Evolutionary conservation across 495 filamentous ascomycete species (phyloP), one percentile per base, ranked within the genome.

Genomic region (Xylaria acuta): DNA sequence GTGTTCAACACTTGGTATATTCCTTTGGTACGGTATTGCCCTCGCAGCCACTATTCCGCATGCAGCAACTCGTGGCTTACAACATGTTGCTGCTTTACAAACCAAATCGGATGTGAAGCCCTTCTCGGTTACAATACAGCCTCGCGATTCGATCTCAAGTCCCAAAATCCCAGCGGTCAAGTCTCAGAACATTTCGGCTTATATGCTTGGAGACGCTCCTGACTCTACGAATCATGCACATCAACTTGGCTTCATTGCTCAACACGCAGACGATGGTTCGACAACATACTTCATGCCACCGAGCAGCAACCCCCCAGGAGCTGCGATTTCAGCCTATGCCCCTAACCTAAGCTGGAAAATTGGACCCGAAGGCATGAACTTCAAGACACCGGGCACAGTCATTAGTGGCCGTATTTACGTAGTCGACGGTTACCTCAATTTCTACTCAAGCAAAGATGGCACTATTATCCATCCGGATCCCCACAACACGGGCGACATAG

Each of bases 401-500:
- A 40, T 20, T 1, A 72, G 70, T 22, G 70, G 70, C 11, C 70
- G 70, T 14, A 66, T 72, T 1, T 72, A 72, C 45, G 16, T 72
- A 16, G 49, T 51, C 27, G 43, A 72, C 25, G 70, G 63, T 0
- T 2, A 49, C 40, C 63, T 72, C 49, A 38, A 72, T 14, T 72
- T 72, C 40, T 72, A 36, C 27, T 22, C 49, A 1, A 56, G 30
- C 30, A 18, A 51, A 16, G 49, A 49, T 11, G 22, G 34, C 0
- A 4, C 16, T 1, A 72, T 72, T 36, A 51, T 72, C 22, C 62
- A 72, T 0, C 70, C 70, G 1, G 70, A 72, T 32, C 71, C 71
- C 2, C 54, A 69, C 32, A 92, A 91, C 70, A 82, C 84, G 1
- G 79, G 82, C 0, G 90, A 92, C 70, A 80, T 87, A 0, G 90